Base-by-base conservation (phyloP, 331 rosid species). In the Telfairia occidentalis region DNA sequence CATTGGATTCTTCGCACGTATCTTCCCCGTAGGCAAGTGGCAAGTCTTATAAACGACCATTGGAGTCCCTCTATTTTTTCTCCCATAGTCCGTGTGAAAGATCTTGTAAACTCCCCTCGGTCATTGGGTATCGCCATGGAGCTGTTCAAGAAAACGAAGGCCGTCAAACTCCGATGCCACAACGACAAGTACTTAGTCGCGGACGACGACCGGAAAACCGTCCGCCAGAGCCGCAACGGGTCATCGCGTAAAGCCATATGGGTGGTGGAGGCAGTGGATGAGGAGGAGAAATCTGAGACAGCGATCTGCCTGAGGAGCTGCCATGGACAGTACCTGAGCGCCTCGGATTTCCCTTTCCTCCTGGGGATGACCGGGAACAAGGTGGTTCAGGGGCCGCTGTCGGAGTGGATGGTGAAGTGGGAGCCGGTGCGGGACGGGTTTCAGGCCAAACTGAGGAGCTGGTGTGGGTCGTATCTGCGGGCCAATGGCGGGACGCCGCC, bases 401-500 rank as follows among this genome's bases (percentile, higher is more conserved):
- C 37, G 23, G 78, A 78, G 5, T 77, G 81, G 84, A 86, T 60
- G 71, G 78, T 46, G 79, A 87, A 88, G 73, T 94, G 97, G 92
- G 96, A 91, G 78, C 90, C 90, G 34, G 85, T 88, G 28, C 59
- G 85, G 2, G 97, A 94, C 1, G 98, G 92, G 18, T 94, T 91
- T 52, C 96, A 89, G 77, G 81, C 91, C n/a, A 85, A 79, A 79
- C 43, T 94, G 46, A 75, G 75, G 77, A 86, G 90, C 7, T 89
- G 89, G 92, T 83, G 88, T 59, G 91, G 92, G 21, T 91, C 78
- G n/a, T 88, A 32, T 18, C 24, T 94, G 18, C 84, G 97, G 9
- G 97, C 79, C 0, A 91, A 94, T 72, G 98, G 98, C 0, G 92
- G 96, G 0, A 80, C 85, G 1, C 96, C 92, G 15, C 92, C 96